A percentile compares a stretch with the other conserved stretches of the same genome.
phyloP scores from a whole-genome alignment of 192 early-diverging fungal species.

The Coemansia sp. region DNA sequence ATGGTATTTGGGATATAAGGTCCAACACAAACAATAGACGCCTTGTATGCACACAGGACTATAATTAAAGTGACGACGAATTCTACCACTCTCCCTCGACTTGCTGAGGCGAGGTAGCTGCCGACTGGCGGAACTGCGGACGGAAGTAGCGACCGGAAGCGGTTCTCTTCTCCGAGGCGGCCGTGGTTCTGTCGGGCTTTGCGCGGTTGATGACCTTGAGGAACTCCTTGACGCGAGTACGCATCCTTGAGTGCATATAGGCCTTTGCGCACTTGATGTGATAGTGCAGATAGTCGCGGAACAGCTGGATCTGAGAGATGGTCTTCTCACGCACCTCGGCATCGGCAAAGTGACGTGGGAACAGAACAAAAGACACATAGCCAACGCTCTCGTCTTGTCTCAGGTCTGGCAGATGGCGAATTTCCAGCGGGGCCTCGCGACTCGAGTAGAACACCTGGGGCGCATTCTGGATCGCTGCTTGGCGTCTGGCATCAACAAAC shows the following conservation, averaged over 20 bases:
- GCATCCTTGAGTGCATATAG: slow-evolving; percentile 98
- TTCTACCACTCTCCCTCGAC: slow-evolving; percentile 41
- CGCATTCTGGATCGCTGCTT: slow-evolving; percentile 85
- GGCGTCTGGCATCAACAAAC: slow-evolving; percentile 97
- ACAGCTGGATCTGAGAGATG: slow-evolving; percentile 94
- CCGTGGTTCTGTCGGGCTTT: slow-evolving; percentile 78
- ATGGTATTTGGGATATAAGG: background rate
- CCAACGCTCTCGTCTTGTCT: slow-evolving; percentile 82
- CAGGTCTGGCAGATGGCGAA: slow-evolving; percentile 71
- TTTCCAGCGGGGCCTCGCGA: slow-evolving; percentile 92
- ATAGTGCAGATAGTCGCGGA: slow-evolving; percentile 98
- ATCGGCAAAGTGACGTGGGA: slow-evolving; percentile 83
- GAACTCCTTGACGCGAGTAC: slow-evolving; percentile 91
- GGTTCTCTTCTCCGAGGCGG: slow-evolving; percentile 71
- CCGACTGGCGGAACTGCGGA: slow-evolving; percentile 52
- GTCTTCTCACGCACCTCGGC: slow-evolving; percentile 77
- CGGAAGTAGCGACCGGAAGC: slow-evolving; percentile 57
- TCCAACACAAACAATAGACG: background rate
- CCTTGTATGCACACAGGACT: background rate
- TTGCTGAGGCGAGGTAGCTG: slow-evolving; percentile 26
- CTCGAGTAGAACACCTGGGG: slow-evolving; percentile 92
- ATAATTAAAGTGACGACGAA: background rate
- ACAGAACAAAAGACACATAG: slow-evolving; percentile 97
- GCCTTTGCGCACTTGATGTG: slow-evolving; percentile 99
- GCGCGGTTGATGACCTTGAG: slow-evolving; percentile 98